phyloP scores from a whole-genome alignment of 345 rosid species.

The Citrus sinensis region DNA sequence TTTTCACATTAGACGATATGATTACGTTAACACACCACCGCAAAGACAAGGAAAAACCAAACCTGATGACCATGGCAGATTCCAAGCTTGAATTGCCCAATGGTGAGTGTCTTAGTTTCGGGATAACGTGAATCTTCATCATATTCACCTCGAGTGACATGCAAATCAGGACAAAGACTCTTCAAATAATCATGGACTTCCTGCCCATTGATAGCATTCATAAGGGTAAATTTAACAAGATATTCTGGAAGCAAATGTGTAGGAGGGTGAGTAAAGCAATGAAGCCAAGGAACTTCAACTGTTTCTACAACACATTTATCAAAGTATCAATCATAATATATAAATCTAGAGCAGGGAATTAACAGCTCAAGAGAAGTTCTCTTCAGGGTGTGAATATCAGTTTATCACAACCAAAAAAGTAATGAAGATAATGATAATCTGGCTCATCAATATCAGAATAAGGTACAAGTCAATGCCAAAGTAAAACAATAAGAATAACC shows the following conservation, averaged over 20 bases:
- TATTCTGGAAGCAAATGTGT: neutral
- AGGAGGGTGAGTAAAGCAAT: neutral
- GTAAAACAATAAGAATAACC: neutral
- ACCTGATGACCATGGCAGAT: conserved; percentile 47
- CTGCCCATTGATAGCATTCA: conserved; percentile 12
- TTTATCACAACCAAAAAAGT: neutral
- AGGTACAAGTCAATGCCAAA: neutral
- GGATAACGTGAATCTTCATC: conserved; percentile 37
- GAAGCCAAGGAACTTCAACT: neutral
- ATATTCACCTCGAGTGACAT: conserved; percentile 38
- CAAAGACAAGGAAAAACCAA: conserved; percentile 17
- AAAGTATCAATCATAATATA: neutral
- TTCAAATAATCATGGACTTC: conserved; percentile 44
- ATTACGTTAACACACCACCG: neutral
- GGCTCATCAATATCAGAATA: neutral
- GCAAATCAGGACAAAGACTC: conserved; percentile 36
- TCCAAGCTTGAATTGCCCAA: conserved; percentile 43
- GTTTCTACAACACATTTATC: neutral
- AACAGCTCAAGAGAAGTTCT: neutral
- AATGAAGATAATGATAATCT: neutral
- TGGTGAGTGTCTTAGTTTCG: conserved; percentile 35
- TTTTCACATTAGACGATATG: neutral
- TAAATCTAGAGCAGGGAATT: neutral
- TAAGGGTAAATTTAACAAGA: conserved; percentile 2
- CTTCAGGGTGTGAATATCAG: neutral